Conservation (phyloP, 179 eudicot genomes). For the Amaranthus tricolor region DNA sequence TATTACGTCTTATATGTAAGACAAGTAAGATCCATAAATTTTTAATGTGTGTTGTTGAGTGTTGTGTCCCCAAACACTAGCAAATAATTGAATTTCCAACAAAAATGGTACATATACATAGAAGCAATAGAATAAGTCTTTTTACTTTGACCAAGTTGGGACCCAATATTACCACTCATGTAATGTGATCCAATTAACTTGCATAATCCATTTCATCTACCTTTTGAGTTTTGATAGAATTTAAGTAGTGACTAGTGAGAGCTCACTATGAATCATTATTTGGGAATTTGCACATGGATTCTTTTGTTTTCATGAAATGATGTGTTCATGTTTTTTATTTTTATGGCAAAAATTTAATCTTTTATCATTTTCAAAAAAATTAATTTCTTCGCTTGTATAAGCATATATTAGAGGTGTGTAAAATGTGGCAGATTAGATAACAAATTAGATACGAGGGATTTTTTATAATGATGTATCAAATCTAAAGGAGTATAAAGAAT, state of each 20-base stretch:
- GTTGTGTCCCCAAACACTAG: neutral
- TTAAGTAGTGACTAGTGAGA: neutral
- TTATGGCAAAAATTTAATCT: neutral
- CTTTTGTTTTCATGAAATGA: conserved; percentile 16
- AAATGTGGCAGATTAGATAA: too few species aligned
- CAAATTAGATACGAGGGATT: too few species aligned
- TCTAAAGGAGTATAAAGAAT: too few species aligned
- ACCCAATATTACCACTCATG: neutral
- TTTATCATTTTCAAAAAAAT: too few species aligned
- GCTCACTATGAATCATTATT: neutral
- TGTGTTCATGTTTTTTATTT: neutral
- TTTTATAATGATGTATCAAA: too few species aligned
- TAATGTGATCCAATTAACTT: neutral
- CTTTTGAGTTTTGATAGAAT: conserved; percentile 7
- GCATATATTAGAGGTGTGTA: too few species aligned
- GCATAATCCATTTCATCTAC: neutral
- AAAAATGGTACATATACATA: neutral
- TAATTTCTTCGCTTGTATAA: too few species aligned
- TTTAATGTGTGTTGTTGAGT: neutral
- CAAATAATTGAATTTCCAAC: neutral
- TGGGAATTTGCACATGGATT: conserved; percentile 4
- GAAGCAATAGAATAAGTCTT: neutral
- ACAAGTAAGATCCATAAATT: too few species aligned
- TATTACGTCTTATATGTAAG: too few species aligned
- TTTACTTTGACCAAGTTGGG: neutral